These are phyloP conservation scores for Dactylis glomerata DNA, from an alignment of 176 grass and related monocot species.

Conservation along the genomic window DNA sequence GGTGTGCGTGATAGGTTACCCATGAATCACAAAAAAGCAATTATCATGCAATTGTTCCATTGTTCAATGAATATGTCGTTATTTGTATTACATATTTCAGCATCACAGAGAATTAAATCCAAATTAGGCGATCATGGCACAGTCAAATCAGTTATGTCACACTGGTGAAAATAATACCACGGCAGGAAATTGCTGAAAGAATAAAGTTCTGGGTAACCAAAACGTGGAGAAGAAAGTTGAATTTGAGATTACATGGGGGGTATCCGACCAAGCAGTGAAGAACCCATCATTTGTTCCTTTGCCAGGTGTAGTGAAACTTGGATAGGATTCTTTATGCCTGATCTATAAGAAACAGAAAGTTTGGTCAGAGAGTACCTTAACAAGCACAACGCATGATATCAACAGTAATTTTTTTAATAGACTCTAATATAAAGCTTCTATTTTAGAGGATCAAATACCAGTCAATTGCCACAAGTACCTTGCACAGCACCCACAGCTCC, in stretches of 20 bases:
- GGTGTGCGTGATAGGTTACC: neutral
- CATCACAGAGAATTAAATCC: slow-evolving; percentile 1
- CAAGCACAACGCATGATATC: neutral
- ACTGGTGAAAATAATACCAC: neutral
- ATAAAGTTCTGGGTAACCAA: neutral
- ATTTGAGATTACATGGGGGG: slow-evolving; percentile 83
- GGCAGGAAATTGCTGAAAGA: neutral
- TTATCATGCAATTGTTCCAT: neutral
- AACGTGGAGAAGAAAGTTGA: neutral
- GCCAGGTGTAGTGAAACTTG: slow-evolving; percentile 64
- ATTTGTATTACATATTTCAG: slow-evolving; percentile 12
- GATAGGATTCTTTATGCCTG: slow-evolving; percentile 93
- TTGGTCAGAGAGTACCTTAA: slow-evolving; percentile 9
- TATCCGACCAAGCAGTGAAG: slow-evolving; percentile 86
- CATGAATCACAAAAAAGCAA: neutral
- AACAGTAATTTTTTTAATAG: neutral
- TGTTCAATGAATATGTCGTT: neutral
- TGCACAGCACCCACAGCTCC: slow-evolving; percentile 86
- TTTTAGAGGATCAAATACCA: neutral
- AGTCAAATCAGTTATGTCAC: neutral
- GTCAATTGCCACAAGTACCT: slow-evolving; percentile 55
- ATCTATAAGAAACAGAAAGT: slow-evolving; percentile 65
- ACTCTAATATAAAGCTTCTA: neutral
- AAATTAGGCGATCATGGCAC: neutral
- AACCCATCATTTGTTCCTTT: slow-evolving; percentile 72